Percentiles rank a stretch among this genome's conserved stretches.
Conservation (phyloP, 2,329 filamentous ascomycete species). For the Dissoconium aciculare region DNA sequence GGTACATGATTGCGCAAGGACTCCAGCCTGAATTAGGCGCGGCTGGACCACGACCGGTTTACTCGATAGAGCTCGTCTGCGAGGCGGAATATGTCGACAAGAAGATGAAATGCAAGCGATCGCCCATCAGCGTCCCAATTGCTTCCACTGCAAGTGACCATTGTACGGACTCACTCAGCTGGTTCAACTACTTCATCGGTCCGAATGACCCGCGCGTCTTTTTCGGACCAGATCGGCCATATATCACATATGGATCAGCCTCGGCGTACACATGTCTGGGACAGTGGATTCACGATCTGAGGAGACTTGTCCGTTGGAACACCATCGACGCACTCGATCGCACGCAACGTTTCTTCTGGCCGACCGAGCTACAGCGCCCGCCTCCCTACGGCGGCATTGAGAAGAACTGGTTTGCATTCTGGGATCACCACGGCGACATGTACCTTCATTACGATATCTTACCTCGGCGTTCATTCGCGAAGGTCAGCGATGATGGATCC, state of each 20-base stretch:
- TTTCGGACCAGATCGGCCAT: constrained; percentile 35
- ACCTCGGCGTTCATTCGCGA: constrained; percentile 35
- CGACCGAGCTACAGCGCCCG: constrained; percentile 38
- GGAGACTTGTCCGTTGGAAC: constrained; percentile 29
- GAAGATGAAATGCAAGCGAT: not conserved
- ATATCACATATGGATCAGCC: constrained; percentile 40
- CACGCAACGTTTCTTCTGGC: constrained; percentile 24
- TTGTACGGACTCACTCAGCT: constrained; percentile 20
- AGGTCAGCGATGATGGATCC: constrained; percentile 30
- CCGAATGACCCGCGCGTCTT: constrained; percentile 45
- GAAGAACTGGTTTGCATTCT: constrained; percentile 49
- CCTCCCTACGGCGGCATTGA: constrained; percentile 32
- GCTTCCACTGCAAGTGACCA: constrained; percentile 11
- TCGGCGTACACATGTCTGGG: constrained; percentile 40
- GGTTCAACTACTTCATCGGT: constrained; percentile 22
- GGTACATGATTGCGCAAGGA: constrained; percentile 31
- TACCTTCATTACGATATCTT: constrained; percentile 40
- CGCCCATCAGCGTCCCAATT: not conserved
- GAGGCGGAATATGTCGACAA: not conserved
- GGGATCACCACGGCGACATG: constrained; percentile 32
- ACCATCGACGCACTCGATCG: constrained; percentile 1
- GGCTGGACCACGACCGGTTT: not conserved
- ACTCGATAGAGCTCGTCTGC: constrained; percentile 5
- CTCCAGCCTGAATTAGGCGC: not conserved
- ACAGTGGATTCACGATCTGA: constrained; percentile 40